Evolutionary conservation across 257 asterid species (phyloP).

Genomic region (Nicotiana undulata): DNA sequence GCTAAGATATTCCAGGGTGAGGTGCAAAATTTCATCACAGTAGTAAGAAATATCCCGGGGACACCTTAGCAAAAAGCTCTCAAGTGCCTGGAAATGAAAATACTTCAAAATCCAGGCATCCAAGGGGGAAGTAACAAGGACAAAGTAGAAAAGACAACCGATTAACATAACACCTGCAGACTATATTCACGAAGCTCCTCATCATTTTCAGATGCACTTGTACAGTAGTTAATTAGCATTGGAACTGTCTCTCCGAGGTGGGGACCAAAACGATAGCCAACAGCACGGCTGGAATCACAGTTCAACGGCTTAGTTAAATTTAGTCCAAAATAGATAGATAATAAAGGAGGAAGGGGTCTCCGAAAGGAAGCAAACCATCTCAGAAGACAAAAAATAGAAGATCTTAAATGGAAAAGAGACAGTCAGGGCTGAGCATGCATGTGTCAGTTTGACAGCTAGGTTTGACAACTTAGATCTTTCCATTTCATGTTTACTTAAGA

Average conservation of each 20-base stretch:
- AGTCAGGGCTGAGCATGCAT: background rate
- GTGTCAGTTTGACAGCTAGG: background rate
- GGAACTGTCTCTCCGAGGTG: conserved; percentile 97
- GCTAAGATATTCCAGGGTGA: conserved; percentile 79
- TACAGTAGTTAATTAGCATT: conserved; percentile 69
- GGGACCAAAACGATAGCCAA: conserved; percentile 98
- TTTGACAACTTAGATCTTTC: background rate
- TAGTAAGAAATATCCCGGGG: conserved; percentile 83
- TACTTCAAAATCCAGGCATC: background rate
- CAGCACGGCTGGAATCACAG: conserved; percentile 69
- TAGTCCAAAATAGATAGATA: background rate
- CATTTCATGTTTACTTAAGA: background rate
- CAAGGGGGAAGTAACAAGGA: background rate
- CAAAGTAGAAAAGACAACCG: background rate
- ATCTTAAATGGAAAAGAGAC: background rate
- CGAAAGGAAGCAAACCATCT: background rate
- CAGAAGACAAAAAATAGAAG: background rate
- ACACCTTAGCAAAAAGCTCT: conserved; percentile 92
- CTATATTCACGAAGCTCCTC: conserved; percentile 99
- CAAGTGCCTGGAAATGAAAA: conserved; percentile 64
- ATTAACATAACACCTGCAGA: conserved; percentile 61
- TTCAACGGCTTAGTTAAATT: background rate
- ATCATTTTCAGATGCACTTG: conserved; percentile 94
- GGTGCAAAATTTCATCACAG: conserved; percentile 75
- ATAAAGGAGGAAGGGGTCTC: background rate